Percentiles rank a stretch among this genome's conserved stretches.
phyloP scores from a whole-genome alignment of 2,329 filamentous ascomycete species.

The Pseudogymnoascus sp. region DNA sequence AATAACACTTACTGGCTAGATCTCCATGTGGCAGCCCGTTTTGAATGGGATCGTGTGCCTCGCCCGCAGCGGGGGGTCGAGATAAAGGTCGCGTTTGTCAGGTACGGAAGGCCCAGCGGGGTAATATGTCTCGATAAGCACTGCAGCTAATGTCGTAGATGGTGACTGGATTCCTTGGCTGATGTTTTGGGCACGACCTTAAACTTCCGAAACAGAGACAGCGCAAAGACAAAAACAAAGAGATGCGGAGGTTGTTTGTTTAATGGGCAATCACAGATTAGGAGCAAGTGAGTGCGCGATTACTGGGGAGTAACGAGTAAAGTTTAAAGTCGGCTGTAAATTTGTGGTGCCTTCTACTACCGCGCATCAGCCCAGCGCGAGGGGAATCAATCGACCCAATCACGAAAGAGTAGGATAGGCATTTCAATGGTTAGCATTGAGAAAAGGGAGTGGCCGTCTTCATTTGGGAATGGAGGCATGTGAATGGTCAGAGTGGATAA shows the following conservation, averaged over 20 bases:
- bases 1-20: not conserved
- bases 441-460: not conserved
- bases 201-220: not conserved
- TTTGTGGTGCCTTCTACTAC: not conserved
- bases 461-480: slow-evolving; percentile 5
- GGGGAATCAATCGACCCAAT: not conserved
- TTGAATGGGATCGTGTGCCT: not conserved
- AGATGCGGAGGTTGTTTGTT: not conserved
- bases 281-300: not conserved
- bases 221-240: slow-evolving; percentile 5
- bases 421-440: not conserved
- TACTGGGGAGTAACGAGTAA: not conserved
- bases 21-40: not conserved
- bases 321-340: not conserved
- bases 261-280: not conserved
- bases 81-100: slow-evolving; percentile 6
- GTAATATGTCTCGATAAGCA: slow-evolving; percentile 2
- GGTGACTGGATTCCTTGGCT: slow-evolving; percentile 1
- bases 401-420: not conserved
- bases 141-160: slow-evolving; percentile 3
- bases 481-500: slow-evolving; percentile 3
- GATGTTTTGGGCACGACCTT: slow-evolving; percentile 2
- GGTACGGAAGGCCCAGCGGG: slow-evolving; percentile 6
- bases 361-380: not conserved
- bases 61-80: not conserved